Evolutionary conservation across 2,329 filamentous ascomycete species (phyloP).

Genomic region (Fusarium napiforme): DNA sequence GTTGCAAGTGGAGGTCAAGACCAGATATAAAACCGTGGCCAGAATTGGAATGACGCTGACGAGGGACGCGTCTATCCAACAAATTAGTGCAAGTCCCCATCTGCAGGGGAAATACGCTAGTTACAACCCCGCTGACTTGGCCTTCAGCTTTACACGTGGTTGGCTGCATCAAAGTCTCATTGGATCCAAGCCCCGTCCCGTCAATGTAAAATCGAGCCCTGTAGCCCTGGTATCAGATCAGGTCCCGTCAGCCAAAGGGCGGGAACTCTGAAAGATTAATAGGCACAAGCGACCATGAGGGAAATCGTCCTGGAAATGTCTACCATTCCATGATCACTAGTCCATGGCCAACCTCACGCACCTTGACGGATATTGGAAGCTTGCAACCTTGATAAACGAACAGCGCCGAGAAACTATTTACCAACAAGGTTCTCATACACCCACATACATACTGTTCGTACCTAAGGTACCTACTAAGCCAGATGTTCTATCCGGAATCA

Average conservation of each 20-base stretch:
- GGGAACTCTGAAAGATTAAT: not conserved
- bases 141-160: constrained; percentile 16
- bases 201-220: not conserved
- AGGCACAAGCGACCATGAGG: not conserved
- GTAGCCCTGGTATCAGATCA: not conserved
- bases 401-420: not conserved
- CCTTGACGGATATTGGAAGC: constrained; percentile 2
- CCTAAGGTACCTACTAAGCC: not conserved
- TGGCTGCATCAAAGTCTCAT: constrained; percentile 15
- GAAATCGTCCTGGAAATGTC: not conserved
- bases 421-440: constrained; percentile 32
- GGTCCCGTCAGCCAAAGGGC: not conserved
- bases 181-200: constrained; percentile 6
- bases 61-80: constrained; percentile 24
- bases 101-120: constrained; percentile 25
- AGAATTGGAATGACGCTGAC: constrained; percentile 32
- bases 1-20: constrained; percentile 9
- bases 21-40: constrained; percentile 40
- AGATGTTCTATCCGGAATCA: not conserved
- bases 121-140: constrained; percentile 5
- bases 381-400: constrained; percentile 32
- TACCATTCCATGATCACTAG: not conserved
- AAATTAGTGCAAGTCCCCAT: constrained; percentile 19
- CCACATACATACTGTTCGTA: not conserved
- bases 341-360: not conserved